Evolutionary conservation across 495 filamentous ascomycete species (phyloP).

Genomic region (Xylaria bambusicola): DNA sequence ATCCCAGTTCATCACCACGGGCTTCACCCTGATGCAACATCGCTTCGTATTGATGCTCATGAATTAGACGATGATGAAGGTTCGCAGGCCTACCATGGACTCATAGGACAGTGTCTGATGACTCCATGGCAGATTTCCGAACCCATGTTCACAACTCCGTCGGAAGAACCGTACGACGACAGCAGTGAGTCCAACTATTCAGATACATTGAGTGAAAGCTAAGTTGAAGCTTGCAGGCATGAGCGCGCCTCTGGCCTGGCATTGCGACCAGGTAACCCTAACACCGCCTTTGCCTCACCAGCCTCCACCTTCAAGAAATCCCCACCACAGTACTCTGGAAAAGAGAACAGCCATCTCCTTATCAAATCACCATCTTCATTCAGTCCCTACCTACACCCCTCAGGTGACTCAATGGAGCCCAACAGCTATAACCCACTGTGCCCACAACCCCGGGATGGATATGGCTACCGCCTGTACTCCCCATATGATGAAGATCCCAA

Average conservation of each 20-base stretch:
- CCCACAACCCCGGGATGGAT: slow-evolving; percentile 35
- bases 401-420: slow-evolving; percentile 33
- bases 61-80: slow-evolving; percentile 20
- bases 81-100: slow-evolving; percentile 19
- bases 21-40: slow-evolving; percentile 12
- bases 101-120: slow-evolving; percentile 23
- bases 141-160: slow-evolving; percentile 14
- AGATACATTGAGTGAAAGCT: slow-evolving; percentile 13
- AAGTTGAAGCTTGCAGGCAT: slow-evolving; percentile 24
- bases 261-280: slow-evolving; percentile 33
- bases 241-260: slow-evolving; percentile 28
- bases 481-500: slow-evolving; percentile 36
- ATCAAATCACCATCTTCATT: slow-evolving; percentile 25
- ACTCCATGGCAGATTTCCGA: slow-evolving; percentile 23
- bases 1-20: slow-evolving; percentile 29
- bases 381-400: slow-evolving; percentile 35
- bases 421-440: slow-evolving; percentile 48
- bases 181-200: slow-evolving; percentile 29
- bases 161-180: slow-evolving; percentile 19
- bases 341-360: slow-evolving; percentile 26
- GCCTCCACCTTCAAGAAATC: slow-evolving; percentile 19
- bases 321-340: slow-evolving; percentile 20
- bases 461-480: slow-evolving; percentile 34
- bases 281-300: slow-evolving; percentile 29
- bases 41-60: slow-evolving; percentile 10